A percentile compares a stretch with the other conserved stretches of the same genome.
phyloP scores from a whole-genome alignment of 2,329 filamentous ascomycete species.

The Thelonectria discophora region DNA sequence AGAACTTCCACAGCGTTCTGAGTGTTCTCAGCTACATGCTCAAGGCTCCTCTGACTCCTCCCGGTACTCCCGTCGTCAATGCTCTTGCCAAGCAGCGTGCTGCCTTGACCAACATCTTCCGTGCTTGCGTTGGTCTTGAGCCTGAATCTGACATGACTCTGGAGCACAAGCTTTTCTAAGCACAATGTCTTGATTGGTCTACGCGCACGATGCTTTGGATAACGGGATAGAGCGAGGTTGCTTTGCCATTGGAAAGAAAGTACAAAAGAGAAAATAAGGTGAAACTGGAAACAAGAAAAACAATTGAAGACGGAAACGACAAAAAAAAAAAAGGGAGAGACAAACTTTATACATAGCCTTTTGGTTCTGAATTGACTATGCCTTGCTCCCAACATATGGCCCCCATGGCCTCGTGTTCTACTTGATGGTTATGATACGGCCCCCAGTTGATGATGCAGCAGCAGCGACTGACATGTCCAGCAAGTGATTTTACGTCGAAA shows the following conservation, averaged over 20 bases:
- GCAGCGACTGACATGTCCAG: too few species aligned
- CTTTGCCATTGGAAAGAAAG: slow-evolving; percentile 11
- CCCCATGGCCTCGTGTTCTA: too few species aligned
- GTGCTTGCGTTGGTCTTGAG: slow-evolving; percentile 94
- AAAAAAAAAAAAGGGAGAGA: slow-evolving; percentile 32
- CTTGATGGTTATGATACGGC: too few species aligned
- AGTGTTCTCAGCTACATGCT: slow-evolving; percentile 99
- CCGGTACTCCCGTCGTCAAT: slow-evolving; percentile 95
- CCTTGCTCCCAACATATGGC: slow-evolving; percentile 28
- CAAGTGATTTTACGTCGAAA: too few species aligned
- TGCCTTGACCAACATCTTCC: slow-evolving; percentile 97
- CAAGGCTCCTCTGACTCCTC: slow-evolving; percentile 91
- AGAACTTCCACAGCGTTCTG: slow-evolving; percentile 95
- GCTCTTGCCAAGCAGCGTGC: slow-evolving; percentile 94
- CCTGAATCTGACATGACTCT: slow-evolving; percentile 99
- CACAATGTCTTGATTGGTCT: neutral
- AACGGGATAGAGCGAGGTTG: neutral
- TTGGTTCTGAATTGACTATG: slow-evolving; percentile 38
- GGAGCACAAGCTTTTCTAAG: slow-evolving; percentile 94
- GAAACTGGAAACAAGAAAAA: neutral
- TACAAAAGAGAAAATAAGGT: slow-evolving; percentile 30
- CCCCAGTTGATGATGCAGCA: too few species aligned
- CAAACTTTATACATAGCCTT: slow-evolving; percentile 31
- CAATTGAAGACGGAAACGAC: neutral
- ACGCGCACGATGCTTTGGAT: slow-evolving; percentile 2